Conservation (phyloP, 768 basidiomycete genomes). For the Daedaleopsis sinensis region DNA sequence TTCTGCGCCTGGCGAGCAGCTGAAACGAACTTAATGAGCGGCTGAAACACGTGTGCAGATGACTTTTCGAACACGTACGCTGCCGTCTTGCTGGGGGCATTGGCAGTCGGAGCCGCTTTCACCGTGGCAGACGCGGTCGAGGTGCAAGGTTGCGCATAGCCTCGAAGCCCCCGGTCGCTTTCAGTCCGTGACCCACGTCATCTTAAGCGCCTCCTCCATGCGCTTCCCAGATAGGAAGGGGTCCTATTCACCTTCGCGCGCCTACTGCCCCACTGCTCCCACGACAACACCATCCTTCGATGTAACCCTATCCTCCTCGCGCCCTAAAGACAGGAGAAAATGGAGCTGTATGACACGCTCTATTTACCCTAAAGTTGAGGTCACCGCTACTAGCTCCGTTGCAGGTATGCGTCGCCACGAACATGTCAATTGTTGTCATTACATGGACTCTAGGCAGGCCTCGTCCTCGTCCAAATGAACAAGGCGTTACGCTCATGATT, state of each 20-base stretch:
- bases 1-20: conserved; percentile 54
- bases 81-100: conserved; percentile 19
- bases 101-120: neutral
- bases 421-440: neutral
- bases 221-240: conserved; percentile 3
- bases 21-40: conserved; percentile 16
- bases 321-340: too few species aligned
- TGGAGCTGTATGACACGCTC: too few species aligned
- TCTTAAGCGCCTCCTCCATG: neutral
- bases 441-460: neutral
- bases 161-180: neutral
- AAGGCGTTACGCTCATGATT: neutral
- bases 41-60: neutral
- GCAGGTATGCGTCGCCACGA: neutral
- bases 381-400: neutral
- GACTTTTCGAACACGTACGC: conserved; percentile 5
- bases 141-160: neutral
- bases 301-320: too few species aligned
- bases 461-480: neutral
- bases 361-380: too few species aligned
- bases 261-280: neutral
- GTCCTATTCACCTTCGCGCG: conserved; percentile 13
- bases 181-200: too few species aligned
- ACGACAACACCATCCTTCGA: neutral
- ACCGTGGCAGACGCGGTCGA: neutral